These are phyloP conservation scores for Phalaenopsis aphrodite DNA, from an alignment of 106 monocot species.

Conservation along the genomic window DNA sequence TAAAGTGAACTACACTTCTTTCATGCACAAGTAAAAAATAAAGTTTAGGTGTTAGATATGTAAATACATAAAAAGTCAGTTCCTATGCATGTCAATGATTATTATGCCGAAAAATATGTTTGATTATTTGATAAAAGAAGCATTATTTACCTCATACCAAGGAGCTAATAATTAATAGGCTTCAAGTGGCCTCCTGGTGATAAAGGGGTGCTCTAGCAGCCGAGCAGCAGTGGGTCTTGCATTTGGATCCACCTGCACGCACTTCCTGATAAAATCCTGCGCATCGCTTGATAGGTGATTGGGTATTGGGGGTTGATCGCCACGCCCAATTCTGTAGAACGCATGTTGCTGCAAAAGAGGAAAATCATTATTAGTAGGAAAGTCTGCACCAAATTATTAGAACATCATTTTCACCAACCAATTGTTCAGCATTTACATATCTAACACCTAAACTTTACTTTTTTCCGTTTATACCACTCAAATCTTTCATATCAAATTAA, in stretches of 20 bases:
- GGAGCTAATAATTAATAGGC: background rate
- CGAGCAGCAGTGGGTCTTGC: conserved; percentile 49
- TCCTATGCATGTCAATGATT: no score
- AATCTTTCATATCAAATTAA: no score
- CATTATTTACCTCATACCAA: background rate
- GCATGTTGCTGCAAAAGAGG: conserved; percentile 36
- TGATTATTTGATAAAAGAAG: background rate
- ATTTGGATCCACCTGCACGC: conserved; percentile 60
- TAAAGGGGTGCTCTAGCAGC: conserved; percentile 67
- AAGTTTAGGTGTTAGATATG: no score
- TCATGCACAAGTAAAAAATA: no score
- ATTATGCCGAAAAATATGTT: no score
- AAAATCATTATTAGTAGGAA: background rate
- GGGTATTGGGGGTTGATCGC: conserved; percentile 61
- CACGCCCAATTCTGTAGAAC: conserved; percentile 54
- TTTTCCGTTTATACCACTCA: no score
- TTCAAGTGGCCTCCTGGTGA: conserved; percentile 6
- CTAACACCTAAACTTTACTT: no score
- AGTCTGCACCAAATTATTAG: background rate
- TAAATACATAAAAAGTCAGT: no score
- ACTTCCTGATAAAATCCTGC: conserved; percentile 60
- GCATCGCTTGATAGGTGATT: conserved; percentile 54
- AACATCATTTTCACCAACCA: background rate
- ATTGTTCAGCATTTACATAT: background rate
- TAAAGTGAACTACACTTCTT: no score